A percentile compares a stretch with the other conserved stretches of the same genome.
Conservation (phyloP, 331 rosid species). For the Malus hybrid region DNA sequence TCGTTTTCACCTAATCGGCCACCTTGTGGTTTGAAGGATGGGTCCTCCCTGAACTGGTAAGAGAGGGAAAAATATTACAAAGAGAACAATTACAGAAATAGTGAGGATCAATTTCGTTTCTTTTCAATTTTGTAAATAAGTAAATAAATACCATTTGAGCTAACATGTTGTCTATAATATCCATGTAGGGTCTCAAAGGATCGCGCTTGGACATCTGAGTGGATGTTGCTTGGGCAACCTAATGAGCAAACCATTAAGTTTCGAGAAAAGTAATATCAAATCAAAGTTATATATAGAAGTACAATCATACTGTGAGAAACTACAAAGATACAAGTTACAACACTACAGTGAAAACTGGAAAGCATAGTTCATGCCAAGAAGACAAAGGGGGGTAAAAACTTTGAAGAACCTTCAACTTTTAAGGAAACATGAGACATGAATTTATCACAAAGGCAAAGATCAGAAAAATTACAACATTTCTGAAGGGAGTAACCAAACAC, state of each 20-base stretch:
- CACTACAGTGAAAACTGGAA: too few species aligned
- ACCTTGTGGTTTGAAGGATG: conserved; percentile 93
- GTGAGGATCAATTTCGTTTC: not conserved
- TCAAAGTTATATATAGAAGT: not conserved
- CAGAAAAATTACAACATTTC: not conserved
- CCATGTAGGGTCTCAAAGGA: conserved; percentile 86
- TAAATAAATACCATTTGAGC: conserved; percentile 59
- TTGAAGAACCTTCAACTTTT: not conserved
- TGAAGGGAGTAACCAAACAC: not conserved
- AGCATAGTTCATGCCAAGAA: not conserved
- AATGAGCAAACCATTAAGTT: conserved; percentile 14
- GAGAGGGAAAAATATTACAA: conserved; percentile 19
- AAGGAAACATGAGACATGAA: not conserved
- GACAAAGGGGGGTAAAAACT: not conserved
- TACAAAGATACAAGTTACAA: not conserved
- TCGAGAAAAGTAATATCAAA: not conserved
- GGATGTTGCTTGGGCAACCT: conserved; percentile 95
- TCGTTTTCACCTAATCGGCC: conserved; percentile 79
- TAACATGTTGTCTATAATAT: conserved; percentile 67
- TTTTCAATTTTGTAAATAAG: not conserved
- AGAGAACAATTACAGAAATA: conserved; percentile 4
- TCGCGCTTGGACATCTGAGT: conserved; percentile 84
- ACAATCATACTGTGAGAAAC: not conserved
- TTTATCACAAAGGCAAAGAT: not conserved
- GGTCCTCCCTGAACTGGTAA: conserved; percentile 72